Evolutionary conservation across 768 basidiomycete species (phyloP).

Genomic region (Termitomyces sp.): DNA sequence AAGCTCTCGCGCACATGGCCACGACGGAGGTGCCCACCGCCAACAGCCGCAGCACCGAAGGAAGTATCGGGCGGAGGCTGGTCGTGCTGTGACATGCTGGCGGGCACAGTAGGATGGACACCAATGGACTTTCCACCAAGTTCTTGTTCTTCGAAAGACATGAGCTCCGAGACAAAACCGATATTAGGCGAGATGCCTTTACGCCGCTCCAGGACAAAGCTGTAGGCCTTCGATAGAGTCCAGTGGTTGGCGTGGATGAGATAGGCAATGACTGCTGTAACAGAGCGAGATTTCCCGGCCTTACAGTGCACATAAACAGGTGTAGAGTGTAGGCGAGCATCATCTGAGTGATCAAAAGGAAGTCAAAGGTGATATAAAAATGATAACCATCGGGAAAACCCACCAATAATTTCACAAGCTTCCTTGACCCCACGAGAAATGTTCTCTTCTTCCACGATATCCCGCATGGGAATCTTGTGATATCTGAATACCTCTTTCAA

Average conservation of each 20-base stretch:
- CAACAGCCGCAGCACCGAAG: constrained; percentile 42
- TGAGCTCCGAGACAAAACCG: constrained; percentile 94
- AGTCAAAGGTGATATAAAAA: background rate
- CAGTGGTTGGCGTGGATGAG: constrained; percentile 97
- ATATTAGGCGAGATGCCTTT: constrained; percentile 97
- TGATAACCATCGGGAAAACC: constrained; percentile 25
- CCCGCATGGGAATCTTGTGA: constrained; percentile 86
- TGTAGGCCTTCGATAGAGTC: constrained; percentile 89
- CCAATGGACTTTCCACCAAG: constrained; percentile 74
- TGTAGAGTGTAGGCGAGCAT: constrained; percentile 84
- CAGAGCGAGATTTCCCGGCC: constrained; percentile 93
- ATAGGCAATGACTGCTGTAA: constrained; percentile 96
- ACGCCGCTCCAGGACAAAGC: constrained; percentile 88
- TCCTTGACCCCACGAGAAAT: constrained; percentile 79
- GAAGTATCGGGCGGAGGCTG: constrained; percentile 27
- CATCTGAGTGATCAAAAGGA: constrained; percentile 52
- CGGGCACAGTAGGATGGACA: constrained; percentile 43
- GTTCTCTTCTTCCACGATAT: constrained; percentile 93
- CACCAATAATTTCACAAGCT: constrained; percentile 85
- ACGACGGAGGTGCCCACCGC: constrained; percentile 37
- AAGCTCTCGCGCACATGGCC: constrained; percentile 74
- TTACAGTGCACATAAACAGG: constrained; percentile 96
- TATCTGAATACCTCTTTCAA: constrained; percentile 75
- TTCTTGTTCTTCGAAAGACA: constrained; percentile 94
- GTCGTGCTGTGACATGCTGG: constrained; percentile 21